Base-by-base conservation (phyloP, 345 rosid genomes). In the Fremontodendron californicum region DNA sequence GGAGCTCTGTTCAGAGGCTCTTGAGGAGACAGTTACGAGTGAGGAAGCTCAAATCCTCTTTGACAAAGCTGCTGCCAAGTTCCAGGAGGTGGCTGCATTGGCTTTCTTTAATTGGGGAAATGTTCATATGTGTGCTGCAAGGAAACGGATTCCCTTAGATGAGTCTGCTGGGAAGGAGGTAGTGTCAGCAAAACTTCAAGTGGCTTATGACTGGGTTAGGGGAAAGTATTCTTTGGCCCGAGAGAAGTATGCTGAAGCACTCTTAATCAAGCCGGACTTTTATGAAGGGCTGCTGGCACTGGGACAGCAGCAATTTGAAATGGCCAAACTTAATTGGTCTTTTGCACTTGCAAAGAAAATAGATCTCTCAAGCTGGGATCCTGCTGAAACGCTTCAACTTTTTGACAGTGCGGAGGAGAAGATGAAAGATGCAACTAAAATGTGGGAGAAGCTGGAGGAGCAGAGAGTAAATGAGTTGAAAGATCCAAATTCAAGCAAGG, bases 101-200 rank as follows among this genome's bases (percentile, higher is more conserved):
- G 98, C 99, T 61, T 92, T 88, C 88, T 95, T 95, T 83, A 95
- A 95, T 70, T 93, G 99, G 99, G 99, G 99, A 31, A 95, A 95
- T 72, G 98, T 91, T 66, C 97, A 95, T 76, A 93, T 95, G 98
- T 94, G 98, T 74, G 97, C 98, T 7, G 98, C 98, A 40, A 91
- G 98, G 69, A 94, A 94, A 85, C 89, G 94, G 54, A 93, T 93
- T 81, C 99, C 99, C 25, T 86, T 95, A 62, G 98, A 95, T 3
- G 98, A 95, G 81, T 85, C 97, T 8, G 90, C 93, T 0, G 96
- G 85, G 18, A 89, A 91, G 75, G 90, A 93, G 54, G 82, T 76
- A 43, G 91, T 90, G n/a, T 78, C 87, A 0, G 81, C 81, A 3
- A 95, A 93, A 84, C 97, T 95, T 82, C 98, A 88, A 80, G 76